A percentile compares a stretch with the other conserved stretches of the same genome.
phyloP scores from a whole-genome alignment of 148 eudicot species.

The Fagopyrum homotropicum region DNA sequence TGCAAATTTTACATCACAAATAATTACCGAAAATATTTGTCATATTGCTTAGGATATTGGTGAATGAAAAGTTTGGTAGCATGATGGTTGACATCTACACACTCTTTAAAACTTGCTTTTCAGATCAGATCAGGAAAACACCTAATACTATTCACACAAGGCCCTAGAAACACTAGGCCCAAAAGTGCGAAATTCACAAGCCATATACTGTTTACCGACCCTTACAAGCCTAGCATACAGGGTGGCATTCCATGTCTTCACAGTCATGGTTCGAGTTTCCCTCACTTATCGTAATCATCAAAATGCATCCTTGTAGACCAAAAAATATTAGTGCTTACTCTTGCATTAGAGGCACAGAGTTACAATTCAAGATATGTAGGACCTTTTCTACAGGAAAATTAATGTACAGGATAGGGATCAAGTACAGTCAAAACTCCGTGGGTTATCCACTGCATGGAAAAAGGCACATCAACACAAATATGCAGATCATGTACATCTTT shows the following conservation, averaged over 20 bases:
- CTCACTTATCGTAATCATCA: too few species aligned
- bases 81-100: neutral
- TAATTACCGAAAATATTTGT: neutral
- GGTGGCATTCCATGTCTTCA: too few species aligned
- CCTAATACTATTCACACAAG: neutral
- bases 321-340: neutral
- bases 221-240: too few species aligned
- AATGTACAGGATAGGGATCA: neutral
- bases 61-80: neutral
- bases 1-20: constrained; percentile 22
- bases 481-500: neutral
- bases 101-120: neutral
- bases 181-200: neutral
- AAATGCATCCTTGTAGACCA: too few species aligned
- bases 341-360: neutral
- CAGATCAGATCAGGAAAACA: neutral
- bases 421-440: neutral
- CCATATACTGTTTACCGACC: neutral
- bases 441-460: neutral
- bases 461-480: neutral
- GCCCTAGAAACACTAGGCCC: neutral
- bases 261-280: too few species aligned
- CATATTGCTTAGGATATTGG: neutral
- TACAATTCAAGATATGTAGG: neutral
- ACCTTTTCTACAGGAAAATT: neutral